Base-by-base conservation (phyloP, 768 basidiomycete species). In the Boletus rubropictus region DNA sequence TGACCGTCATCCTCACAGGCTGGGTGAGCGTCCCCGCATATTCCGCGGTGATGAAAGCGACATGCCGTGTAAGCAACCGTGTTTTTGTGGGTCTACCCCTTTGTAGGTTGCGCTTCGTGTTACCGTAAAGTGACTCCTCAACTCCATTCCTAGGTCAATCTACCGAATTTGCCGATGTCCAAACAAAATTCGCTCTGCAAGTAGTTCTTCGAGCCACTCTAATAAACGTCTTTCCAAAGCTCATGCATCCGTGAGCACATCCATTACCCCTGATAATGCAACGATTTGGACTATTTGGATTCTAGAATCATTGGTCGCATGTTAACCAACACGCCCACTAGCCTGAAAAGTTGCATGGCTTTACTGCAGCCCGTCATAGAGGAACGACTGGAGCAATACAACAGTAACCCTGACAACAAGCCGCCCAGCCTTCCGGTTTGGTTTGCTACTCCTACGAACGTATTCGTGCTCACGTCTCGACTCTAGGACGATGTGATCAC, bases 61-160 rank as follows among this genome's bases (percentile, higher is more conserved):
- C 64, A 43, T 65, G 63, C 54, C 67, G 70, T 51, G 59, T 56
- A 46, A 71, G 67, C 40, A 74, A 71, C 45, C 71, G 73, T 21
- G 48, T 72, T 32, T 73, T 72, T 39, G 68, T 74, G 22, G 72
- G 72, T 2, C 39, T 59, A 5, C 63, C 68, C 11, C 46, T 70
- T 39, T 70, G 73, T 73, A 44, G 44, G 65, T 58, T 29, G 37
- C 37, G 15, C 42, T 37, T 35, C 25, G 14, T 46, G 20, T 42
- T 32, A 27, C 32, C 44, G 21, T 48, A 34, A 37, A 39, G 44
- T 39, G 37, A 17, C 35, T 27, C 39, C 34, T 55, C 29, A 56
- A 40, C 24, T 51, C 44, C 40, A 24, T 48, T 46, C 38, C 41
- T 49, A 72, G 71, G 65, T 48, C 65, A 71, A 36, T 59, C 66